These are phyloP conservation scores for Suillus plorans DNA, from an alignment of 768 basidiomycete genomes.

Conservation along the genomic window DNA sequence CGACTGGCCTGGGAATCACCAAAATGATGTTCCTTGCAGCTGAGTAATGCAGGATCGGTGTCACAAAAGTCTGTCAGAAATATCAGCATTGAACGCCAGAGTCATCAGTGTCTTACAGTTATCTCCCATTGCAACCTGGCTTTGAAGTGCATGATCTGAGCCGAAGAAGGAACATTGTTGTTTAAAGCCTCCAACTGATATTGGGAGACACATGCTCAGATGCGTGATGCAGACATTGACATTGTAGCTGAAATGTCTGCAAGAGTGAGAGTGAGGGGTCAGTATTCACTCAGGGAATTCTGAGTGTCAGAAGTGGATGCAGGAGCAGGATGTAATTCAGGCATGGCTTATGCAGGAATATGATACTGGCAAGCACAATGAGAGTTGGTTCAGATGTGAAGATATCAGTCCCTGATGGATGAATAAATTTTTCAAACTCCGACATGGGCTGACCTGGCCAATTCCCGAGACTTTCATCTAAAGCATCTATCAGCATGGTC, in stretches of 20 bases:
- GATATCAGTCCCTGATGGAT: too few species aligned
- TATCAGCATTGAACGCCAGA: neutral
- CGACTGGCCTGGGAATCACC: too few species aligned
- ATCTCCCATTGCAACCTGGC: neutral
- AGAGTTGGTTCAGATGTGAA: too few species aligned
- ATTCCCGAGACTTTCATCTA: neutral
- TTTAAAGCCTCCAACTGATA: neutral
- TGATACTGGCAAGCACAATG: too few species aligned
- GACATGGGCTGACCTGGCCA: neutral
- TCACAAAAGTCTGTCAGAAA: neutral
- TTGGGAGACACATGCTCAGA: neutral
- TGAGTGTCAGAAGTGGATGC: neutral
- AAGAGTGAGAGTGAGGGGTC: neutral
- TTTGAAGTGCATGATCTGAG: neutral
- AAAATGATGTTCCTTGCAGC: too few species aligned
- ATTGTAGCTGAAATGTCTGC: neutral
- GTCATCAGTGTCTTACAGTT: neutral
- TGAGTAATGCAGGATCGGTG: too few species aligned
- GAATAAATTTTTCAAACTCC: neutral
- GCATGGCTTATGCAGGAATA: too few species aligned
- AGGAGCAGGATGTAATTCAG: too few species aligned
- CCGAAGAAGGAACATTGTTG: neutral
- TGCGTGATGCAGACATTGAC: neutral
- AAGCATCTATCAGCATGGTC: neutral
- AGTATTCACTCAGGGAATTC: neutral